These are phyloP conservation scores for Microdochium nivale DNA, from an alignment of 2,329 filamentous ascomycete genomes.

Conservation along the genomic window DNA sequence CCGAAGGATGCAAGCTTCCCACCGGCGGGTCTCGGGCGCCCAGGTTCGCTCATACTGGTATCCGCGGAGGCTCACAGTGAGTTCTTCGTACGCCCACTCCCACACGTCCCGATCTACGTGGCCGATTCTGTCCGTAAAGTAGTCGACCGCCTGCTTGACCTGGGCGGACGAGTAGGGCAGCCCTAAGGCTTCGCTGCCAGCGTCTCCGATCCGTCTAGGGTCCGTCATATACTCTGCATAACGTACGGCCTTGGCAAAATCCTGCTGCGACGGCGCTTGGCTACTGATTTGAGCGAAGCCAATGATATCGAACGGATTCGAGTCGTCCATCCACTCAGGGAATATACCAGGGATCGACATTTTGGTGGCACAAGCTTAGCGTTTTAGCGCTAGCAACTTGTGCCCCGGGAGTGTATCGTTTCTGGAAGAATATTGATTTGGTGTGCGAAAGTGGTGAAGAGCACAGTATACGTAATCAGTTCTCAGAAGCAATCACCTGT, in stretches of 20 bases:
- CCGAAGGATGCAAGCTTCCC: neutral
- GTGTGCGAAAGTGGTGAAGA: no score
- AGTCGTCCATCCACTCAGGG: neutral
- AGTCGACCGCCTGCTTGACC: neutral
- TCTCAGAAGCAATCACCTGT: no score
- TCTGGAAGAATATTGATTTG: no score
- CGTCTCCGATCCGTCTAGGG: neutral
- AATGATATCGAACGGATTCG: neutral
- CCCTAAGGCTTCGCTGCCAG: neutral
- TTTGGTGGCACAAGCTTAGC: no score
- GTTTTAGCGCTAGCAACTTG: no score
- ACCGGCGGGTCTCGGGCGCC: neutral
- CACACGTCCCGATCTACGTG: neutral
- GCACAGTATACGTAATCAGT: no score
- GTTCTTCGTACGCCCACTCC: neutral
- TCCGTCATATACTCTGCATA: neutral
- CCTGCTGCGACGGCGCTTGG: neutral
- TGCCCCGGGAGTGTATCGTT: no score
- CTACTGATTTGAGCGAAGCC: neutral
- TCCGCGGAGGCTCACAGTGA: neutral
- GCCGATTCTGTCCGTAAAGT: neutral
- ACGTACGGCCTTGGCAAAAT: neutral
- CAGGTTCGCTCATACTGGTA: neutral
- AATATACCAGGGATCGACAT: no score
- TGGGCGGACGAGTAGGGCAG: neutral